phyloP scores from a whole-genome alignment of 164 flowering plant genomes.

The Tetracentron sinense region DNA sequence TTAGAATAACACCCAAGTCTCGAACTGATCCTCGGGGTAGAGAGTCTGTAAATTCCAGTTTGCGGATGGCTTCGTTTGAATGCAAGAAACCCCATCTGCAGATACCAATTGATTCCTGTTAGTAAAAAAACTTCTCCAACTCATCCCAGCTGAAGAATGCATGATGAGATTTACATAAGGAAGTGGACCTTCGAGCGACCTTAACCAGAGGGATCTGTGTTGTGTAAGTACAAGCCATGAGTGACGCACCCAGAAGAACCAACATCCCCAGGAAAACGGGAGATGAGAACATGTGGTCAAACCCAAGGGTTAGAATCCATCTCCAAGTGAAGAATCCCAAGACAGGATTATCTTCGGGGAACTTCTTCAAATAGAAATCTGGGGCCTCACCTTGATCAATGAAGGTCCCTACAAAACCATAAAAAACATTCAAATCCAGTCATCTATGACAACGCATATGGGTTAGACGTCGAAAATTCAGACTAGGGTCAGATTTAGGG shows the following conservation, averaged over 20 bases:
- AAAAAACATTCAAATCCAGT: background rate
- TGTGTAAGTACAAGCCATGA: conserved; percentile 98
- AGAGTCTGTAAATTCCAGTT: conserved; percentile 72
- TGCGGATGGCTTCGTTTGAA: conserved; percentile 65
- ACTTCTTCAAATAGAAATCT: conserved; percentile 71
- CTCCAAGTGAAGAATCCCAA: conserved; percentile 89
- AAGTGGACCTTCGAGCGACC: conserved; percentile 85
- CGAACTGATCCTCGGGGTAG: conserved; percentile 70
- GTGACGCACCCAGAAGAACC: conserved; percentile 73
- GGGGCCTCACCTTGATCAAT: conserved; percentile 96
- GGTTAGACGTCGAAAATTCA: background rate
- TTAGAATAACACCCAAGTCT: conserved; percentile 82
- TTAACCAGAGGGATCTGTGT: conserved; percentile 91
- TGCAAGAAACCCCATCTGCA: conserved; percentile 78
- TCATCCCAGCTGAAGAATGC: conserved; percentile 10
- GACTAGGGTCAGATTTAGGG: background rate
- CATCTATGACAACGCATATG: background rate
- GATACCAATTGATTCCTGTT: conserved; percentile 18
- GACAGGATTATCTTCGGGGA: conserved; percentile 80
- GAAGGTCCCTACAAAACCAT: conserved; percentile 54
- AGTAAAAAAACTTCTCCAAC: conserved; percentile 20
- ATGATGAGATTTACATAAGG: conserved; percentile 14
- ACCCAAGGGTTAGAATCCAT: conserved; percentile 79
- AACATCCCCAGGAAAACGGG: conserved; percentile 82
- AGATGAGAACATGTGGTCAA: conserved; percentile 92